Percentiles rank a stretch among this genome's conserved stretches.
phyloP scores from a whole-genome alignment of 495 filamentous ascomycete genomes.

The Penicillium atrosanguineum region DNA sequence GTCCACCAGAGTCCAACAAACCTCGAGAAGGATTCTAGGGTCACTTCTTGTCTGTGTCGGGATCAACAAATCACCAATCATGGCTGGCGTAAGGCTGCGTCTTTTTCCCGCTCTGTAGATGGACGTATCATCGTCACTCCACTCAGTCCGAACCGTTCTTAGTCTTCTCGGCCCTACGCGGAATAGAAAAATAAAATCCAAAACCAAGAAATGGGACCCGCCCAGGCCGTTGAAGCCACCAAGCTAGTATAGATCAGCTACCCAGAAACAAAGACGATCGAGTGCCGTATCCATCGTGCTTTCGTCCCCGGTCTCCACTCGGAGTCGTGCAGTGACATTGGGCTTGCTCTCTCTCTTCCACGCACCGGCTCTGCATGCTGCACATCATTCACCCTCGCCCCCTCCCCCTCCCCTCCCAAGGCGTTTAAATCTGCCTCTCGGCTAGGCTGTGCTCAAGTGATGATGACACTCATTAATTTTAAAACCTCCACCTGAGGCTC shows the following conservation, averaged over 20 bases:
- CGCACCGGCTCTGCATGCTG: constrained; percentile 30
- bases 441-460: constrained; percentile 4
- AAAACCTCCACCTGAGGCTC: constrained; percentile 11
- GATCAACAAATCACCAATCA: neutral
- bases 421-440: constrained; percentile 15
- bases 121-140: constrained; percentile 28
- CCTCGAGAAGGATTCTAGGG: constrained; percentile 4
- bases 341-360: neutral
- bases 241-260: constrained; percentile 13
- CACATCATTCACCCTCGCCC: constrained; percentile 30
- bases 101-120: neutral
- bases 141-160: constrained; percentile 18
- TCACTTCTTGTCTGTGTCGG: neutral
- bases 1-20: constrained; percentile 1
- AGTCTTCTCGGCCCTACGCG: neutral
- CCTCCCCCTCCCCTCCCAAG: constrained; percentile 8
- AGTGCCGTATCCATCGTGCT: neutral
- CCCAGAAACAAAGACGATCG: neutral
- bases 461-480: constrained; percentile 16
- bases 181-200: neutral
- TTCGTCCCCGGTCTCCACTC: neutral
- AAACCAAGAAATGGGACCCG: neutral
- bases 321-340: neutral
- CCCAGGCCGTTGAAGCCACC: constrained; percentile 6
- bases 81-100: neutral